These are phyloP conservation scores for Podaxis sp. DNA, from an alignment of 768 basidiomycete species.

Conservation along the genomic window DNA sequence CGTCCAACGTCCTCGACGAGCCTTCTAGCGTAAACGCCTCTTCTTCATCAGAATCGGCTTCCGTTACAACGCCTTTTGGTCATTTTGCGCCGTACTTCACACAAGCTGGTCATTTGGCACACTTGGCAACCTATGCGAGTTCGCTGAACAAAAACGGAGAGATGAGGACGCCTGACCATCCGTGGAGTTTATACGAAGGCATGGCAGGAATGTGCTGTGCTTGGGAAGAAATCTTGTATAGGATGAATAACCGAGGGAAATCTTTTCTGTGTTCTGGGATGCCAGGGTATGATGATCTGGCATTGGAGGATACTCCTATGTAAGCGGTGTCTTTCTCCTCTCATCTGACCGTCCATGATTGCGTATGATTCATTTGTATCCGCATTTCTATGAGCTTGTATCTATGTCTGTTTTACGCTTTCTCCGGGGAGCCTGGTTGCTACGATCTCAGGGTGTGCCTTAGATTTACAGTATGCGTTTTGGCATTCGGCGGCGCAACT, in stretches of 20 bases:
- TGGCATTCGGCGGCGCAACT: no score
- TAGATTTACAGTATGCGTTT: not conserved
- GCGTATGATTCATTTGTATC: no score
- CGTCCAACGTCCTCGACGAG: constrained; percentile 41
- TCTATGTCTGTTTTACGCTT: not conserved
- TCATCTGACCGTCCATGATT: not conserved
- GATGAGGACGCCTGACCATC: constrained; percentile 48
- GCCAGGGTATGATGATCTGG: constrained; percentile 41
- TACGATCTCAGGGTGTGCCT: not conserved
- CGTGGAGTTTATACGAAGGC: constrained; percentile 60
- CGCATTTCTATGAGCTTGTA: not conserved
- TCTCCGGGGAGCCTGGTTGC: not conserved
- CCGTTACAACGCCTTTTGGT: not conserved
- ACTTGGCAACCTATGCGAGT: constrained; percentile 36
- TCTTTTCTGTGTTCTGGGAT: constrained; percentile 28
- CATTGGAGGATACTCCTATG: not conserved
- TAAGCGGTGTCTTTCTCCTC: not conserved
- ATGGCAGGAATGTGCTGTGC: constrained; percentile 57
- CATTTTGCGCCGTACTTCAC: constrained; percentile 26
- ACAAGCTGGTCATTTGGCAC: constrained; percentile 47
- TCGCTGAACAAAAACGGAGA: constrained; percentile 33
- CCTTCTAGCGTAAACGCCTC: not conserved
- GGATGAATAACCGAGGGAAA: constrained; percentile 22
- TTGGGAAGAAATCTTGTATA: constrained; percentile 44
- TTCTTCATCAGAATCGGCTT: constrained; percentile 3